phyloP scores from a whole-genome alignment of 2,329 filamentous ascomycete genomes.

The Aspergillus nomiae region DNA sequence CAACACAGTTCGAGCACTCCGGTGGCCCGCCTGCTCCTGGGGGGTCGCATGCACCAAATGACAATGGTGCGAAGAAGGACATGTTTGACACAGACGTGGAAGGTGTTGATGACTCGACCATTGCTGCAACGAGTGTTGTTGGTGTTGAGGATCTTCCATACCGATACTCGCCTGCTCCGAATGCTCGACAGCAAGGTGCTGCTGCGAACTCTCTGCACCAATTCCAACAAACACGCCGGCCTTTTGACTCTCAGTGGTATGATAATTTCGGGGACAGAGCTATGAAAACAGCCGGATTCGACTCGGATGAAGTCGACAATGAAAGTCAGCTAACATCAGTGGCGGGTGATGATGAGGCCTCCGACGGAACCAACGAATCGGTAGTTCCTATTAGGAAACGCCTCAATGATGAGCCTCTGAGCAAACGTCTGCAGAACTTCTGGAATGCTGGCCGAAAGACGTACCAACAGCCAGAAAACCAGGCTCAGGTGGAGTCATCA shows the following conservation, averaged over 20 bases:
- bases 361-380: conserved; percentile 32
- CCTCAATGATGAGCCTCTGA: conserved; percentile 34
- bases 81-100: conserved; percentile 48
- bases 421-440: conserved; percentile 41
- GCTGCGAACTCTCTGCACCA: conserved; percentile 26
- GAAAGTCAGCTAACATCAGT: conserved; percentile 33
- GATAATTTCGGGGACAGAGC: conserved; percentile 37
- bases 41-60: conserved; percentile 16
- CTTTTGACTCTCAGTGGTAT: conserved; percentile 33
- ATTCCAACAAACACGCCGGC: conserved; percentile 27
- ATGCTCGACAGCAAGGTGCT: conserved; percentile 23
- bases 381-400: conserved; percentile 30
- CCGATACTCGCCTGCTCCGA: conserved; percentile 22
- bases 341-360: conserved; percentile 33
- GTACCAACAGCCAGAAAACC: conserved; percentile 23
- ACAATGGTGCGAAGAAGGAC: conserved; percentile 29
- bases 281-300: conserved; percentile 40
- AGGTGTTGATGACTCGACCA: conserved; percentile 46
- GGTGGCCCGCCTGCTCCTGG: conserved; percentile 8
- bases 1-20: conserved; percentile 18
- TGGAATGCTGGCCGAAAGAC: conserved; percentile 37
- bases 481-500: conserved; percentile 18
- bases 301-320: conserved; percentile 35
- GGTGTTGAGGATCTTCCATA: conserved; percentile 34
- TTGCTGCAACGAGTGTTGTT: conserved; percentile 42